Evolutionary conservation across 2,329 filamentous ascomycete species (phyloP), one percentile per base, ranked within the genome.

Genomic region (Colletotrichum camelliae): DNA sequence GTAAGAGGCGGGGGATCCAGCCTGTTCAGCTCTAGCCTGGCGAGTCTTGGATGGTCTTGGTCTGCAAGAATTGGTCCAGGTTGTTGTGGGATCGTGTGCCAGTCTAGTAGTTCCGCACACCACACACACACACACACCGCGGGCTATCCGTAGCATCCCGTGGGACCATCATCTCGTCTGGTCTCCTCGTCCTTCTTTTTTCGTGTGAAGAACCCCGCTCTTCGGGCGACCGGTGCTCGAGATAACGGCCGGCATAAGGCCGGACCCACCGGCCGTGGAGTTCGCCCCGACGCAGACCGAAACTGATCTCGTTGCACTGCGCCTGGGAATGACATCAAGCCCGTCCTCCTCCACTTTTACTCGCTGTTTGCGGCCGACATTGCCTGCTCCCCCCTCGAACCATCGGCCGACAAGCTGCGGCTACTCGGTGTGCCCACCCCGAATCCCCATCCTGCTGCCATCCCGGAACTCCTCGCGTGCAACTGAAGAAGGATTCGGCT

Each of bases 171-270:
- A 64, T 21, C 57, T 52, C 67, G 18, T 35, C 43, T 52, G 43
- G 55, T 64, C 61, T 9, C 24, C 21, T 29, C 61, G 58, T 31
- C 58, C 29, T 33, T 61, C 29, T 61, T 64, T 24, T 64, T 33
- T 64, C 33, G 35, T 24, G n/a, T 29, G 33, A 64, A 64, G 33
- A 57, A 55, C 60, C 61, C 69, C 69, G 60, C 60, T 72, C 37
- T 37, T 70, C 67, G 71, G 74, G 74, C 55, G 55, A 76, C 74
- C 71, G 71, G 74, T 70, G 74, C 66, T 74, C 52, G 33, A 58
- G 39, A 21, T 72, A 70, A 67, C 55, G 66, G 55, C 74, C 74
- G 74, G 74, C 74, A 67, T 75, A 67, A 74, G 74, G 74, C 71
- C 74, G 74, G 71, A 67, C 60, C 71, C 71, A 66, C 72, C 71